Base-by-base conservation (phyloP, 108 stramenopile species). In the Cyclotella kingstonii region DNA sequence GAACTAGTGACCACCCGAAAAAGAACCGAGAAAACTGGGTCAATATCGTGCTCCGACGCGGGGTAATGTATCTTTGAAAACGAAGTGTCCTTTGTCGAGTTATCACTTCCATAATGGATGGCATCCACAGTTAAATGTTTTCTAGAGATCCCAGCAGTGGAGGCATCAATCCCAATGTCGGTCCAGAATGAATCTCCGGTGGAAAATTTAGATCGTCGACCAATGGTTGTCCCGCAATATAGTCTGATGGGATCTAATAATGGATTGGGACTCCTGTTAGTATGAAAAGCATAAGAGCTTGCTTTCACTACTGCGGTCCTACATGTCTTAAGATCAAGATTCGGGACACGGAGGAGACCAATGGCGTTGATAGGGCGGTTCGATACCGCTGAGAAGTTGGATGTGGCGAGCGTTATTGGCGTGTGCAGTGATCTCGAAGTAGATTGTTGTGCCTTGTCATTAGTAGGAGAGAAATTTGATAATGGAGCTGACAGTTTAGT, bases 261-360 rank as follows among this genome's bases (percentile, higher is more conserved):
- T 34, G n/a, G 43, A 43, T 33, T 12, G 41, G 3, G 33, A 25
- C 86, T 82, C 45, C 78, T 80, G 80, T 64, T 82, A 17, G 80
- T 72, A 18, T 23, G 77, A 59, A 80, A 84, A 7, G 74, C 70
- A 41, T 52, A 60, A 3, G 70, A 70, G 1, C 34, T 45, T 17
- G 65, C 54, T 15, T 55, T 26, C 22, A 54, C 65, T n/a, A 47
- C 65, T 0, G 65, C 49, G 17, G 65, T 55, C 7, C 45, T 46
- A 46, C 65, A 66, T 5, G 52, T 35, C 22, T 55, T 53, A 31
- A 46, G 30, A 18, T 66, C 45, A 2, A 40, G 65, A 26, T 55
- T 22, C 12, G n/a, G 17, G 17, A 66, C 65, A 11, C 65, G 53
- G 1, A 66, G 34, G 15, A 66, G 29, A 22, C 44, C 65, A 21